Evolutionary conservation across 2,329 filamentous ascomycete genomes (phyloP), one percentile per base, ranked within the genome.

Genomic region (Aspergillus piperis): DNA sequence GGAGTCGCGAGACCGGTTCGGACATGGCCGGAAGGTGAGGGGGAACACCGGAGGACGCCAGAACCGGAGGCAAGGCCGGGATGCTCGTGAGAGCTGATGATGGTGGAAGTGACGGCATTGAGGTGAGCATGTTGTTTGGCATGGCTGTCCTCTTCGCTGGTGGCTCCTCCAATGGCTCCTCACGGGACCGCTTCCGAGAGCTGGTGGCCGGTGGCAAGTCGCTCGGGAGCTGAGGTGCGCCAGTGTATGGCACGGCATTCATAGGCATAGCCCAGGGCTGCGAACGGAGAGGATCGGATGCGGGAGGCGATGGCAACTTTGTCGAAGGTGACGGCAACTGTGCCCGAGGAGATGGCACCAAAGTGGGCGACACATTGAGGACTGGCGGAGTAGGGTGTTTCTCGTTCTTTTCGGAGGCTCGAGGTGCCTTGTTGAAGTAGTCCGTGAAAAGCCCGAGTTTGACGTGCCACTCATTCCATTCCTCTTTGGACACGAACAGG

Each of bases 381-480:
- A 67, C 66, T 6, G 74, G 68, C 13, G 68, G 68, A 11, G 66
- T 65, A 38, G 54, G 71, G 42, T 41, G 70, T 64, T 71, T 70
- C n/a, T 73, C 68, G 30, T 64, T 73, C 62, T 81, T 71, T 41
- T 79, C 68, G 6, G 80, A 76, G 48, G 80, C 71, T 56, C 78
- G 77, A 15, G 83, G 84, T 30, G 91, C 90, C 60, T 85, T 84
- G 67, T 93, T 88, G 77, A 92, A 92, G 77, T 92, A 97, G 55
- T 88, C 87, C 65, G 88, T 88, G 73, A 97, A 97, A 66, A 88
- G 89, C 55, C 89, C 85, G 57, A 98, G 82, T 74, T 92, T 92
- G 63, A 83, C 81, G 70, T 97, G 88, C 95, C 95, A 98, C 57
- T 88, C 84, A 52, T 87, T 84, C 95, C 95, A 99, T 73, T 96